Evolutionary conservation across 202 grass and related monocot species (phyloP).

Genomic region (Hordeum pubiflorum): DNA sequence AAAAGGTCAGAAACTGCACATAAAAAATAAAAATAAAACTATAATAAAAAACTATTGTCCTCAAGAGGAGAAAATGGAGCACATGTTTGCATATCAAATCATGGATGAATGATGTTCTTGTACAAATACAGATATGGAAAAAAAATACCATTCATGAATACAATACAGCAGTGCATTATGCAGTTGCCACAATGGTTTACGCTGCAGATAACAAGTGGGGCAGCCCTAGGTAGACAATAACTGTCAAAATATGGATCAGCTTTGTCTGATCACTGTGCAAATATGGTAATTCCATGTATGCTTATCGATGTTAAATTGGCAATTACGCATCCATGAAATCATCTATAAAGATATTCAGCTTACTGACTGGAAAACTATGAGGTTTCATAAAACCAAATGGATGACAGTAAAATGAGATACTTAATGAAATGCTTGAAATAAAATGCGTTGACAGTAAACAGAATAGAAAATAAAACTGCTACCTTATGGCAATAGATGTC

Average conservation of each 20-base stretch:
- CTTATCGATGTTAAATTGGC: slow-evolving; percentile 16
- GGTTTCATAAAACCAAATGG: background rate
- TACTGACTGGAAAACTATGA: background rate
- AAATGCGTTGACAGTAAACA: background rate
- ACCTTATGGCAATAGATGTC: slow-evolving; percentile 96
- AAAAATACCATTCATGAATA: background rate
- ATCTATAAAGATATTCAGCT: background rate
- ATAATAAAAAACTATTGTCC: background rate
- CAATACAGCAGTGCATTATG: background rate
- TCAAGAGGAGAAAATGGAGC: background rate
- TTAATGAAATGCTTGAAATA: background rate
- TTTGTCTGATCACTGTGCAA: background rate
- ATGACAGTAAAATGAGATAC: background rate
- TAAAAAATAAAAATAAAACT: background rate
- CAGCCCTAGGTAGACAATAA: slow-evolving; percentile 11
- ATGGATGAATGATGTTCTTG: background rate
- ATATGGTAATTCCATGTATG: background rate
- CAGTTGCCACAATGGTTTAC: background rate
- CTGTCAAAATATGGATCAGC: background rate
- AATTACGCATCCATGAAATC: background rate
- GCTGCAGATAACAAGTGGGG: background rate
- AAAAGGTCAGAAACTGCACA: slow-evolving; percentile 10
- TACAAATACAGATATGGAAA: background rate
- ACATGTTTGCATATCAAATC: background rate
- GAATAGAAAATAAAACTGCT: slow-evolving; percentile 20